These are phyloP conservation scores for Ustilago curta DNA, from an alignment of 1,284 basidiomycete genomes.

Conservation along the genomic window DNA sequence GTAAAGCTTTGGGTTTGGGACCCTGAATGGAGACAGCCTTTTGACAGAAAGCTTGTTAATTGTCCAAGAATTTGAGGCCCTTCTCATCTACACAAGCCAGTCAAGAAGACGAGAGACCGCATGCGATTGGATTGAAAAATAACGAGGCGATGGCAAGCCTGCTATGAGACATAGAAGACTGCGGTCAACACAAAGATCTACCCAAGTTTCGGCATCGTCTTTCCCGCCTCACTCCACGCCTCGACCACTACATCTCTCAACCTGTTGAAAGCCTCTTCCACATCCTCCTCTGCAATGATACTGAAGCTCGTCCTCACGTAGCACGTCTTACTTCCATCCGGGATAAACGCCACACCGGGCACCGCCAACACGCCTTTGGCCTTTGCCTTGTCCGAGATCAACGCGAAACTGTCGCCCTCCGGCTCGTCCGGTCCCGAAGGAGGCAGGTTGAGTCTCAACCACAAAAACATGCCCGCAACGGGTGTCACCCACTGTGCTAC, in stretches of 20 bases:
- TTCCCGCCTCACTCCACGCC: conserved; percentile 60
- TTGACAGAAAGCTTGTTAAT: no score
- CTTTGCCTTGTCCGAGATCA: conserved; percentile 83
- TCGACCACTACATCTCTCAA: conserved; percentile 56
- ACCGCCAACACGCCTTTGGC: conserved; percentile 86
- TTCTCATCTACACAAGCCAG: no score
- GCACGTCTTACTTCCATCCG: conserved; percentile 45
- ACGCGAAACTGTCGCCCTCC: conserved; percentile 78
- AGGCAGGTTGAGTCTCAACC: conserved; percentile 66
- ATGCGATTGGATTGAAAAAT: no score
- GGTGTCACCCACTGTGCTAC: conserved; percentile 78
- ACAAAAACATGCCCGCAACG: conserved; percentile 77
- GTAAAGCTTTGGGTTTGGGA: no score
- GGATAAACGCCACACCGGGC: conserved; percentile 75
- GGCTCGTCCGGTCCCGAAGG: conserved; percentile 30
- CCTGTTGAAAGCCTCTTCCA: conserved; percentile 58
- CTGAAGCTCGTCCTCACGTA: conserved; percentile 66
- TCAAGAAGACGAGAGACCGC: no score
- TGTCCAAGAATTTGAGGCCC: no score
- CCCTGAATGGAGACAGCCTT: no score
- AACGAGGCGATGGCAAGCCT: not conserved
- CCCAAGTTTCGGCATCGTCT: conserved; percentile 19
- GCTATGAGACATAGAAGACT: not conserved
- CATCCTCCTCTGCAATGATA: conserved; percentile 55
- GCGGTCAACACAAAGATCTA: not conserved